These are phyloP conservation scores for Helichrysum umbraculigerum DNA, from an alignment of 129 eudicot species.

Conservation along the genomic window DNA sequence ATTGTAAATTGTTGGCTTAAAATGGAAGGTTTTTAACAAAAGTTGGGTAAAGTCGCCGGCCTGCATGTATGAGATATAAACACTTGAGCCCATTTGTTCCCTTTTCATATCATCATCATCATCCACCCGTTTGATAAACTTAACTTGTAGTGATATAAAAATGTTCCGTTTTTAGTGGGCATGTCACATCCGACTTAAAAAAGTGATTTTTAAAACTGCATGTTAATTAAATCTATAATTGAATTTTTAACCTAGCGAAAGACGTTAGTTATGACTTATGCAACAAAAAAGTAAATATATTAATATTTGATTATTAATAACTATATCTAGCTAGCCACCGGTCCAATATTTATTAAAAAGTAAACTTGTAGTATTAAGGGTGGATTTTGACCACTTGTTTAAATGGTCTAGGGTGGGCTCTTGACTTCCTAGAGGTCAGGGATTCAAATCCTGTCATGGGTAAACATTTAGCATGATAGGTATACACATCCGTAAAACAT, in stretches of 20 bases:
- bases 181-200: conserved; percentile 15
- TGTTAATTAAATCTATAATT: too few species aligned
- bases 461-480: too few species aligned
- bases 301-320: background rate
- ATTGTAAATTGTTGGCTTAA: conserved; percentile 2
- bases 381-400: too few species aligned
- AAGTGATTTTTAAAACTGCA: background rate
- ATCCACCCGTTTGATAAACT: conserved; percentile 15
- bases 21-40: conserved; percentile 6
- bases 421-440: too few species aligned
- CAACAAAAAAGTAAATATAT: too few species aligned
- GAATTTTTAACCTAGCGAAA: background rate
- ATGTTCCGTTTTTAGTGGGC: conserved; percentile 19
- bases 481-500: too few species aligned
- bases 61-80: conserved; percentile 17
- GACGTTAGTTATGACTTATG: background rate
- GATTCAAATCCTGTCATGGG: too few species aligned
- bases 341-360: too few species aligned
- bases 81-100: conserved; percentile 39
- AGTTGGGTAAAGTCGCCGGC: conserved; percentile 41
- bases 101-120: conserved; percentile 19
- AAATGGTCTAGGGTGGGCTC: too few species aligned
- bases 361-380: too few species aligned
- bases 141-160: conserved; percentile 29
- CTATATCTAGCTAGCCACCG: too few species aligned